Conservation (phyloP, 345 rosid species). For the Boechera retrofracta region DNA sequence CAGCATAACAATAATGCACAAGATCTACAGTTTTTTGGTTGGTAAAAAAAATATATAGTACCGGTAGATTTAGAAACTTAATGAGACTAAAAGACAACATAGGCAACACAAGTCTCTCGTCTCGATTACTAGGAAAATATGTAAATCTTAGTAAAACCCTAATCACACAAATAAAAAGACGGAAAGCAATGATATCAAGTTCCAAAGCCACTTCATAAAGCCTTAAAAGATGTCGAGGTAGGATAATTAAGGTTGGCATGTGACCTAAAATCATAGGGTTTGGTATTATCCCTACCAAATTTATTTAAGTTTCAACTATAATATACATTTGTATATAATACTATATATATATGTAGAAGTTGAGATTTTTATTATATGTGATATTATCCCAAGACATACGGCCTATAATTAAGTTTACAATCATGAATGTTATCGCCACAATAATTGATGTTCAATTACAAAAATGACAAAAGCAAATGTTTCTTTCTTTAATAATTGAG, state of each 20-base stretch:
- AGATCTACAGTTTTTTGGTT: background rate
- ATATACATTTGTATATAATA: background rate
- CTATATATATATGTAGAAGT: background rate
- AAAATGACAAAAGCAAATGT: constrained; percentile 18
- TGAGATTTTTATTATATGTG: background rate
- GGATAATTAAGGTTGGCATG: background rate
- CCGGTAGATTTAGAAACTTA: background rate
- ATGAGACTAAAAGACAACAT: background rate
- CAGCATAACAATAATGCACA: background rate
- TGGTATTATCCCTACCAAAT: constrained; percentile 12
- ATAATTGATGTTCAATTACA: constrained; percentile 29
- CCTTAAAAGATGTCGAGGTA: background rate
- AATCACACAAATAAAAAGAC: constrained; percentile 16
- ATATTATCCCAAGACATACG: background rate
- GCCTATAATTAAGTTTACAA: background rate
- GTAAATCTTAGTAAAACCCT: constrained; percentile 3
- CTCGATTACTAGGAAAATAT: background rate
- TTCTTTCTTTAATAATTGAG: background rate
- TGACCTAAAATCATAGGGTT: constrained; percentile 21
- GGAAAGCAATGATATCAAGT: constrained; percentile 33
- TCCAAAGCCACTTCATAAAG: constrained; percentile 17
- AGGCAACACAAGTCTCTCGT: constrained; percentile 18
- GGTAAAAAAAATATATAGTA: background rate
- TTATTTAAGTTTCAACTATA: background rate
- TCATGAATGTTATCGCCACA: constrained; percentile 23